Conservation (phyloP, 345 rosid species). For the Populus deltoides region DNA sequence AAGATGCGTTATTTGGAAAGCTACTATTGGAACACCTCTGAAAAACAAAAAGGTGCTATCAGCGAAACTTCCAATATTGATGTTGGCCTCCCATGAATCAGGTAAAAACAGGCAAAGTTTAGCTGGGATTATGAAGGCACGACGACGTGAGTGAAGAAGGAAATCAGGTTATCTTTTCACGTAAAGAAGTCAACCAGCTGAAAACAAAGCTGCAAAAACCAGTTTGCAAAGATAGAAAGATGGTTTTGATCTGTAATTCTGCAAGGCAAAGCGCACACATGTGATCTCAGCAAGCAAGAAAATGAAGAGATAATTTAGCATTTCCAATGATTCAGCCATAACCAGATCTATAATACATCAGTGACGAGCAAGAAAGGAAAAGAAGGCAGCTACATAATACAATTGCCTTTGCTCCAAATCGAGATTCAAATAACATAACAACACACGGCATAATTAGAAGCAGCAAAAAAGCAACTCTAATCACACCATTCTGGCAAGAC, state of each 20-base stretch:
- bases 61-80: slow-evolving; percentile 32
- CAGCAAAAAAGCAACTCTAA: not conserved
- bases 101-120: slow-evolving; percentile 26
- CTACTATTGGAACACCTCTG: slow-evolving; percentile 44
- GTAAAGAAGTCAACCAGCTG: not conserved
- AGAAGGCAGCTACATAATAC: not conserved
- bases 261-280: not conserved
- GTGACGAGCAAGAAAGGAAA: not conserved
- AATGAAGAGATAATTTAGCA: not conserved
- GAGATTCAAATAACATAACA: not conserved
- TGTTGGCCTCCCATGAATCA: slow-evolving; percentile 50
- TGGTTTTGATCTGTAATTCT: not conserved
- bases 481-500: not conserved
- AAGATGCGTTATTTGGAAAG: slow-evolving; percentile 13
- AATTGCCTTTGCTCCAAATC: not conserved
- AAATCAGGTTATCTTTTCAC: not conserved
- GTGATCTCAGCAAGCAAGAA: not conserved
- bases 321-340: not conserved
- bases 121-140: slow-evolving; percentile 42
- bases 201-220: not conserved
- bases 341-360: not conserved
- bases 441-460: not conserved
- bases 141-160: not conserved
- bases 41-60: slow-evolving; percentile 33
- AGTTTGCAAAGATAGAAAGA: not conserved